Conservation (phyloP, 1,284 basidiomycete genomes). For the Ganoderma boninense region DNA sequence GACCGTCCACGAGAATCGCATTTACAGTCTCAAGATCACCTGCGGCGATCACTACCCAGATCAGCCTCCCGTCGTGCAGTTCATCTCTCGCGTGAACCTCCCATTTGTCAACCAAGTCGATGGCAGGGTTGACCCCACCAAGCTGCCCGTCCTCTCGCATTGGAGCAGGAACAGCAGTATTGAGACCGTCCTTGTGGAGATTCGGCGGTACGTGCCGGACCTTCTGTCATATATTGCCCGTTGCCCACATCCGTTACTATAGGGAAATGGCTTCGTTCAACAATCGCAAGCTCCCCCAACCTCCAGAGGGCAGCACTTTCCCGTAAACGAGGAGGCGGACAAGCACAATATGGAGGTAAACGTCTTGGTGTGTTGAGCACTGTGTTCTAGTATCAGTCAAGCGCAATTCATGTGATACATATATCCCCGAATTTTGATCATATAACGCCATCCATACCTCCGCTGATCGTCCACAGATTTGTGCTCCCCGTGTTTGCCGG, state of each 20-base stretch:
- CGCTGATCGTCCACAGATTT: not conserved
- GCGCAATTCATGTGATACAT: conserved; percentile 14
- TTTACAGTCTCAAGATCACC: conserved; percentile 94
- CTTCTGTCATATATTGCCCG: conserved; percentile 5
- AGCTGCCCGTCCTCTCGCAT: conserved; percentile 73
- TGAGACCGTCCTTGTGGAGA: conserved; percentile 90
- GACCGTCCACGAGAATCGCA: conserved; percentile 98
- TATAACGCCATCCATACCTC: not conserved
- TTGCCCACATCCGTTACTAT: conserved; percentile 8
- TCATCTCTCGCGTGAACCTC: conserved; percentile 93
- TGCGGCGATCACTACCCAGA: conserved; percentile 91
- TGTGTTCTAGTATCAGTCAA: conserved; percentile 35
- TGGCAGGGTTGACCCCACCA: conserved; percentile 81
- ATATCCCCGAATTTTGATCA: not conserved
- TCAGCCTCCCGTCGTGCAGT: conserved; percentile 79
- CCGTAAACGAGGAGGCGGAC: conserved; percentile 38
- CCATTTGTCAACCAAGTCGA: conserved; percentile 86
- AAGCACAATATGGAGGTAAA: conserved; percentile 24
- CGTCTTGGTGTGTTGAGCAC: conserved; percentile 31
- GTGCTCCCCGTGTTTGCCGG: not conserved
- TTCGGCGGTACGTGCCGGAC: conserved; percentile 73
- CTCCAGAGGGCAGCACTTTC: conserved; percentile 86
- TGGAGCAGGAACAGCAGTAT: conserved; percentile 85
- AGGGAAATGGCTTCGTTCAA: conserved; percentile 95
- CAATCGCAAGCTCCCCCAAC: conserved; percentile 96